phyloP scores from a whole-genome alignment of 2,329 filamentous ascomycete species.

The Paecilomyces formosus region DNA sequence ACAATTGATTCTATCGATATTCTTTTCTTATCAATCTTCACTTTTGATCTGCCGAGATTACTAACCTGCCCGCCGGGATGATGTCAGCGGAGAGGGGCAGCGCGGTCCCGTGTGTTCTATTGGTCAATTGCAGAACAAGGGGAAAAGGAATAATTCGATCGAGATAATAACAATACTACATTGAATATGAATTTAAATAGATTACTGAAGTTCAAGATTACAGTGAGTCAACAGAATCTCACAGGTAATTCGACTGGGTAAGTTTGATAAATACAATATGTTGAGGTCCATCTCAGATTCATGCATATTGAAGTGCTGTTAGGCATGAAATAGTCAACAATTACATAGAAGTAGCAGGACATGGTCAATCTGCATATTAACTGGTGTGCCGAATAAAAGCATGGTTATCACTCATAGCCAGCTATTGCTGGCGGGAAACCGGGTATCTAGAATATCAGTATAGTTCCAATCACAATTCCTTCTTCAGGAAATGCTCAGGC shows the following conservation, averaged over 20 bases:
- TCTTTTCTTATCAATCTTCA: neutral
- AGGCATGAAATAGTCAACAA: neutral
- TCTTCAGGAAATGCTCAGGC: slow-evolving; percentile 71
- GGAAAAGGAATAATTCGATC: too few species aligned
- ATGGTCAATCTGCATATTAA: neutral
- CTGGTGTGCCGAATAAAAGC: neutral
- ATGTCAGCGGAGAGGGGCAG: neutral
- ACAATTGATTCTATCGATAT: too few species aligned
- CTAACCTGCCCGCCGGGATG: neutral
- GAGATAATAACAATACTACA: too few species aligned
- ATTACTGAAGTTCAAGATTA: too few species aligned
- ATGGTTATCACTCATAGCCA: neutral
- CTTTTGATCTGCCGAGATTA: neutral
- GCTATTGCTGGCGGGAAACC: neutral
- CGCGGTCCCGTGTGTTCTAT: neutral
- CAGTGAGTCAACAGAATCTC: too few species aligned
- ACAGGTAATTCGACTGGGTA: neutral
- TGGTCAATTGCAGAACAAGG: neutral
- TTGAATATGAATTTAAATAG: too few species aligned
- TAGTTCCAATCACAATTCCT: slow-evolving; percentile 45
- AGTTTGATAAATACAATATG: neutral
- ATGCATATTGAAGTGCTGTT: neutral
- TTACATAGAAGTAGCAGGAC: neutral
- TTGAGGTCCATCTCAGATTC: neutral
- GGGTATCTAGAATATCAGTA: neutral